These are phyloP conservation scores for Diplodia intermedia DNA, from an alignment of 2,329 filamentous ascomycete genomes.

Conservation along the genomic window DNA sequence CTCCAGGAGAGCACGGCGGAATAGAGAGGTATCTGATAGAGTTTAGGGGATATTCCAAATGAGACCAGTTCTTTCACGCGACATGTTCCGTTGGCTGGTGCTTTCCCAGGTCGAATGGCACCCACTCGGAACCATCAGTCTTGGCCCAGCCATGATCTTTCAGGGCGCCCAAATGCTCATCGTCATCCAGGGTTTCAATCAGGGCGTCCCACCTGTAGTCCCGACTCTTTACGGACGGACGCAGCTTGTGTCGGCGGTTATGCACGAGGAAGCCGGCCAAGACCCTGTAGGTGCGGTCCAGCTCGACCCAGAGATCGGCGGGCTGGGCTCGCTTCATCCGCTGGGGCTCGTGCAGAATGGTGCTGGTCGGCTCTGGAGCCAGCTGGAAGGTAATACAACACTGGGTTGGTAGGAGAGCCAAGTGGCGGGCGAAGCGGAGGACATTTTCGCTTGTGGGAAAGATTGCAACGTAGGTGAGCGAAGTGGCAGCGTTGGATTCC, in stretches of 20 bases:
- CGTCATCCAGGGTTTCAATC: slow-evolving; percentile 16
- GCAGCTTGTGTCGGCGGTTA: neutral
- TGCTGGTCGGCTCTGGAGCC: slow-evolving; percentile 50
- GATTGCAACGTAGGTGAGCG: slow-evolving; percentile 67
- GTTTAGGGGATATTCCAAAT: slow-evolving; percentile 2
- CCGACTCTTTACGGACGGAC: neutral
- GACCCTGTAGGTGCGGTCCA: slow-evolving; percentile 14
- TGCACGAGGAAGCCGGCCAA: slow-evolving; percentile 6
- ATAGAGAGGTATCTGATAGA: slow-evolving; percentile 8
- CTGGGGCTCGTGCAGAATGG: slow-evolving; percentile 47
- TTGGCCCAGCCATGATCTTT: slow-evolving; percentile 12
- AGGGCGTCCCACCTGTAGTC: slow-evolving; percentile 28
- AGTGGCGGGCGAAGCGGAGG: slow-evolving; percentile 5
- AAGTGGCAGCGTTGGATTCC: slow-evolving; percentile 45
- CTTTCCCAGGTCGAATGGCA: neutral
- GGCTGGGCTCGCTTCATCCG: slow-evolving; percentile 52
- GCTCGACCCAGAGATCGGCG: slow-evolving; percentile 49
- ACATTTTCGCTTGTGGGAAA: slow-evolving; percentile 72
- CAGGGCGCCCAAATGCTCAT: slow-evolving; percentile 14
- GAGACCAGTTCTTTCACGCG: neutral
- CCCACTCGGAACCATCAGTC: slow-evolving; percentile 13
- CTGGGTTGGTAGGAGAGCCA: slow-evolving; percentile 39
- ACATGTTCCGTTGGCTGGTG: neutral
- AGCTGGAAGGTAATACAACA: slow-evolving; percentile 52
- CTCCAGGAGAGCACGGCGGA: slow-evolving; percentile 3